These are phyloP conservation scores for Poterioochromonas sp. DNA, from an alignment of 352 stramenopile species.

Conservation along the genomic window DNA sequence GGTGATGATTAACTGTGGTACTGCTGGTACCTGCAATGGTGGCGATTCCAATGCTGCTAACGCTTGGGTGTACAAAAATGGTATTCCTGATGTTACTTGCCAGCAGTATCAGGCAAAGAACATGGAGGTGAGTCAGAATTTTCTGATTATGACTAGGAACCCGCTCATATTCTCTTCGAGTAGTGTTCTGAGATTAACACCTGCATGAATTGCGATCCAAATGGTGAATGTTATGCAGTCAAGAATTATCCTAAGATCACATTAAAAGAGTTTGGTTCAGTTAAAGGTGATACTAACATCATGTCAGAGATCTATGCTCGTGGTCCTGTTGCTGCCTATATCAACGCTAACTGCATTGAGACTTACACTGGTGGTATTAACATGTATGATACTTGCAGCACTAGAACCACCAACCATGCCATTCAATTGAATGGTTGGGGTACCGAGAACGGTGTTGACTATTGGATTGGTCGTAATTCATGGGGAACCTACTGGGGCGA, in stretches of 20 bases:
- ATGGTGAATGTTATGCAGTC: conserved; percentile 45
- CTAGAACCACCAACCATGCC: not conserved
- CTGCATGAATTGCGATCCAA: conserved; percentile 32
- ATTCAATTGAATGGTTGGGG: conserved; percentile 4
- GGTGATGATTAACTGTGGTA: conserved; percentile 34
- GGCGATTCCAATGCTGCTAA: conserved; percentile 51
- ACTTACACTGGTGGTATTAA: conserved; percentile 9
- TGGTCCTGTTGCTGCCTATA: conserved; percentile 77
- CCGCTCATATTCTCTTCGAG: not conserved
- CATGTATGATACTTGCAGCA: conserved; percentile 1
- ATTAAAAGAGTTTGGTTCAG: conserved; percentile 70
- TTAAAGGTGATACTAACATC: conserved; percentile 69
- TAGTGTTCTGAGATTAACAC: conserved; percentile 30
- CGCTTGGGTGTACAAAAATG: conserved; percentile 61
- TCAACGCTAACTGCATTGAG: conserved; percentile 47
- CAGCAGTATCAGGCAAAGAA: conserved; percentile 63
- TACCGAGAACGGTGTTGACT: not conserved
- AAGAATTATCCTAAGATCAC: conserved; percentile 71
- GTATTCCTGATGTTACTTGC: conserved; percentile 82
- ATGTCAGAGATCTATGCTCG: conserved; percentile 79
- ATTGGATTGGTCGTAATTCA: conserved; percentile 12
- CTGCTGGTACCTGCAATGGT: conserved; percentile 33
- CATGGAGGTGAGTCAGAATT: not conserved
- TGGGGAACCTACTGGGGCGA: conserved; percentile 22
- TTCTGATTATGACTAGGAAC: not conserved